Conservation (phyloP, 202 grass and related monocot species). For the Eragrostis tef region DNA sequence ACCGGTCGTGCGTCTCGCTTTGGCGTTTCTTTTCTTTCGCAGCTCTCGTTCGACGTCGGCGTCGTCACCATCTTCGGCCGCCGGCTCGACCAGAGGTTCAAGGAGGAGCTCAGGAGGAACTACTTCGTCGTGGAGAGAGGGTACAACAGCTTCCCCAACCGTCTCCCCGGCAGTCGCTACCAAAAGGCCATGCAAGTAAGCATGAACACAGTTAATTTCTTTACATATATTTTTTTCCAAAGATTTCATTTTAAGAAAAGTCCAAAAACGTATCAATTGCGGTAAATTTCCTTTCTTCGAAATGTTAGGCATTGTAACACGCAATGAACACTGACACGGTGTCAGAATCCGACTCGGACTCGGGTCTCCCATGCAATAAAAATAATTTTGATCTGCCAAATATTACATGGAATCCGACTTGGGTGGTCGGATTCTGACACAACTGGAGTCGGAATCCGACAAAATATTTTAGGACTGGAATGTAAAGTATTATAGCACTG, state of each 20-base stretch:
- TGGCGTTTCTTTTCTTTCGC: not conserved
- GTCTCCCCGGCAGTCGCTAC: constrained; percentile 59
- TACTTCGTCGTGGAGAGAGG: constrained; percentile 75
- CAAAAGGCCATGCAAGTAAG: constrained; percentile 67
- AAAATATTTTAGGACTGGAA: not conserved
- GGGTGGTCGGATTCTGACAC: too few relatives aligned
- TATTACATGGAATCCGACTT: too few relatives aligned
- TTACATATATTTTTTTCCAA: too few relatives aligned
- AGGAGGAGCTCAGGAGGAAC: constrained; percentile 52
- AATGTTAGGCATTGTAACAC: not conserved
- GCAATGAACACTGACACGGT: not conserved
- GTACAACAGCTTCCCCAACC: constrained; percentile 72
- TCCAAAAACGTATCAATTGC: not conserved
- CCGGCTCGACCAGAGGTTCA: constrained; percentile 42
- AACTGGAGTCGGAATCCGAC: not conserved
- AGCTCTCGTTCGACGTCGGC: constrained; percentile 69
- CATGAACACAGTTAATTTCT: not conserved
- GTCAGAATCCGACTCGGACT: not conserved
- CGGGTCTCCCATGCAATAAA: not conserved
- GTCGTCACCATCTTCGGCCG: constrained; percentile 64
- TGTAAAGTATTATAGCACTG: too few relatives aligned
- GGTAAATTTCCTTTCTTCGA: not conserved
- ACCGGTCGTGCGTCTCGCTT: not conserved
- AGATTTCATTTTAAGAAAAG: not conserved
- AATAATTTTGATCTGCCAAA: too few relatives aligned